Percentiles rank a stretch among this genome's conserved stretches.
These are phyloP conservation scores for Entomortierella beljakovae DNA, from an alignment of 192 early-diverging fungal species.

Conservation along the genomic window DNA sequence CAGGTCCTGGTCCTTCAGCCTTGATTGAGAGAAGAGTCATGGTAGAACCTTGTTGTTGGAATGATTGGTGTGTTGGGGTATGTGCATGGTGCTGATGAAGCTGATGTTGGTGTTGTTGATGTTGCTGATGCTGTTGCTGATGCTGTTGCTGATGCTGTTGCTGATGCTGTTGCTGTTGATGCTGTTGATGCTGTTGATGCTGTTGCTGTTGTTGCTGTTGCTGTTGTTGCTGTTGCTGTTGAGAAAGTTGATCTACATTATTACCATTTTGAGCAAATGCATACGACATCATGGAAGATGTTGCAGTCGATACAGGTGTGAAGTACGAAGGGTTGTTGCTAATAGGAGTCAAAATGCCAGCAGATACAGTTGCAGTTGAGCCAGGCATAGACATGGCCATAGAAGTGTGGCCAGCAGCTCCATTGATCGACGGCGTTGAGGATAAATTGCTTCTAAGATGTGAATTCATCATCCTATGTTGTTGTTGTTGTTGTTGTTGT, in stretches of 20 bases:
- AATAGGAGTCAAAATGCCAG: conserved; percentile 29
- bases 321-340: conserved; percentile 15
- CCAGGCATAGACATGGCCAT: conserved; percentile 40
- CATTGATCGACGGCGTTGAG: background rate
- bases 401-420: conserved; percentile 2
- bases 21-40: conserved; percentile 47
- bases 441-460: conserved; percentile 29
- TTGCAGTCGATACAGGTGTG: background rate
- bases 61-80: conserved; percentile 16
- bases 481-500: conserved; percentile 17
- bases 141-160: too few species aligned
- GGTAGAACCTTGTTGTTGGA: conserved; percentile 40
- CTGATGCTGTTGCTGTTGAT: conserved; percentile 18
- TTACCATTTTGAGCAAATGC: conserved; percentile 5
- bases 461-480: conserved; percentile 28
- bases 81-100: conserved; percentile 12
- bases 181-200: too few species aligned
- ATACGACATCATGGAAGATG: conserved; percentile 16
- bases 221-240: conserved; percentile 16
- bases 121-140: conserved; percentile 11
- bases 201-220: too few species aligned
- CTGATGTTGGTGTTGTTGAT: conserved; percentile 8
- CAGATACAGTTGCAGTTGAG: background rate
- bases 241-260: conserved; percentile 6
- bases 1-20: conserved; percentile 7